phyloP scores from a whole-genome alignment of 371 early-diverging fungal species.

The Smittium mucronatum region DNA sequence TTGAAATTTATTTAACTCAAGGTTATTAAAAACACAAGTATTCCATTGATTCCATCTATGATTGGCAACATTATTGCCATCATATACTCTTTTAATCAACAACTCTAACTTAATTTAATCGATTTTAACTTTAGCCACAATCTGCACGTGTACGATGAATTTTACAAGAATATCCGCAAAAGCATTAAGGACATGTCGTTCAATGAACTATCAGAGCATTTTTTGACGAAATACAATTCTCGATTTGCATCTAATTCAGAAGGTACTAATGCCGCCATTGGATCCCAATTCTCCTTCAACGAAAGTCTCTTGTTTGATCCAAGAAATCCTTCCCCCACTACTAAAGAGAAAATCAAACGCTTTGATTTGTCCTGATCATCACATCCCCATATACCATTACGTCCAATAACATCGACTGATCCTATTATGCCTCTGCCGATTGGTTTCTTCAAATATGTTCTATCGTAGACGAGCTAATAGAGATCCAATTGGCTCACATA shows the following conservation, averaged over 20 bases:
- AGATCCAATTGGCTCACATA: too few relatives aligned
- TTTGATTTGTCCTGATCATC: constrained; percentile 4
- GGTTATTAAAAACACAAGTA: too few relatives aligned
- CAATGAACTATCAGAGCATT: constrained; percentile 31
- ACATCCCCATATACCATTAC: too few relatives aligned
- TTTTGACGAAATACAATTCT: constrained; percentile 33
- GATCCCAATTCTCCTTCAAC: background rate
- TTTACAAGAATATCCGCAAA: constrained; percentile 45
- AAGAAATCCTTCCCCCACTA: constrained; percentile 10
- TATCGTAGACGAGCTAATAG: too few relatives aligned
- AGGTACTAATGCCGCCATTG: background rate
- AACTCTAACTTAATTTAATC: too few relatives aligned
- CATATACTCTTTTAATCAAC: too few relatives aligned
- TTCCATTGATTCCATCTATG: too few relatives aligned
- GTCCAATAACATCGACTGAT: too few relatives aligned
- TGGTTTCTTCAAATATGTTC: too few relatives aligned
- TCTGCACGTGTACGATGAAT: constrained; percentile 43
- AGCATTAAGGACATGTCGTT: constrained; percentile 44
- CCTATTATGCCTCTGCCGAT: too few relatives aligned
- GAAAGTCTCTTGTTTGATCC: constrained; percentile 4
- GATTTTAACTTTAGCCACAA: constrained; percentile 39
- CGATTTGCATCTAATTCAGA: background rate
- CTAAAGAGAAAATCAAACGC: constrained; percentile 13
- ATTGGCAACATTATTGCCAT: too few relatives aligned
- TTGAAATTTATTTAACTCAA: too few relatives aligned